Conservation (phyloP, 2,329 filamentous ascomycete species). For the Sporothrix mexicana region DNA sequence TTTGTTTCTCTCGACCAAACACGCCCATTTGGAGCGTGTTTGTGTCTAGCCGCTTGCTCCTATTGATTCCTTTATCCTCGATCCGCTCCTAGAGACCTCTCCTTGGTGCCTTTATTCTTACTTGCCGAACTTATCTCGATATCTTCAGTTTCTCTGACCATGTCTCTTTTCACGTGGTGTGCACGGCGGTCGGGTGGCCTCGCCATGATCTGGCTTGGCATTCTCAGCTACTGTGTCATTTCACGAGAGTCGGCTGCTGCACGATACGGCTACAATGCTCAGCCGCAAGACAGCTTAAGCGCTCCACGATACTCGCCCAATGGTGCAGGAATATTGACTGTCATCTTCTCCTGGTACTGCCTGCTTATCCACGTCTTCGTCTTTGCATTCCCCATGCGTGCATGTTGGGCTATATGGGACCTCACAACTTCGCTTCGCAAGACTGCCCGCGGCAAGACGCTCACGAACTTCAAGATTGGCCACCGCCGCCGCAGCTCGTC, state of each 20-base stretch:
- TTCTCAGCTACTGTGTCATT: conserved; percentile 62
- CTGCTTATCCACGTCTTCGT: conserved; percentile 69
- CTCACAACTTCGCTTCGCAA: conserved; percentile 59
- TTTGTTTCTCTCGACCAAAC: conserved; percentile 4
- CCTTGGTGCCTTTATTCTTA: neutral
- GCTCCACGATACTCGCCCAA: conserved; percentile 45
- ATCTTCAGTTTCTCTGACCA: conserved; percentile 41
- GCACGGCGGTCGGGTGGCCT: conserved; percentile 61
- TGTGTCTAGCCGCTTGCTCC: neutral
- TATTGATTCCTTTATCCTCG: neutral
- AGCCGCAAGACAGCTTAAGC: conserved; percentile 49
- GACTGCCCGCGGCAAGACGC: conserved; percentile 52
- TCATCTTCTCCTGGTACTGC: conserved; percentile 68
- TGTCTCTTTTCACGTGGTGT: conserved; percentile 62
- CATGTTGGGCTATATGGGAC: conserved; percentile 65
- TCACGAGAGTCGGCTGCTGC: conserved; percentile 55
- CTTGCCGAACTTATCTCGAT: conserved; percentile 27
- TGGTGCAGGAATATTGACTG: conserved; percentile 58
- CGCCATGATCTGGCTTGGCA: conserved; percentile 57
- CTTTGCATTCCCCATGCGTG: conserved; percentile 66
- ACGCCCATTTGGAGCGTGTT: neutral
- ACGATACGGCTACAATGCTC: conserved; percentile 52
- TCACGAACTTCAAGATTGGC: conserved; percentile 55
- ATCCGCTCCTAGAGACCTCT: conserved; percentile 1
- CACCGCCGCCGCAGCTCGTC: conserved; percentile 59